phyloP scores from a whole-genome alignment of 768 basidiomycete genomes.

The Xerocomus potaroensis region DNA sequence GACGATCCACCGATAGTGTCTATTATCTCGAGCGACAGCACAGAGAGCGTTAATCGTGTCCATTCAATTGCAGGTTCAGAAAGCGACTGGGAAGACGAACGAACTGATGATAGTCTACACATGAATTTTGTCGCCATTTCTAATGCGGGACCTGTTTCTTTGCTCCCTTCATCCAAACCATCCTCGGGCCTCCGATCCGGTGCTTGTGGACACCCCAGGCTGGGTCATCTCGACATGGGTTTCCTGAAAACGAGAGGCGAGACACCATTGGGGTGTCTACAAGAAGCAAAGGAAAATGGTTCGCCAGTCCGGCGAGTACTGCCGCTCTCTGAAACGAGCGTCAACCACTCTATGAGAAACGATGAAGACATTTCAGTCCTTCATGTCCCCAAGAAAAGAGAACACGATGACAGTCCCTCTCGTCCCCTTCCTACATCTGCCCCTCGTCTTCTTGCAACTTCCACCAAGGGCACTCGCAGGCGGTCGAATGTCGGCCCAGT shows the following conservation, averaged over 20 bases:
- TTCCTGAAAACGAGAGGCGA: conserved; percentile 57
- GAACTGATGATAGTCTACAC: conserved; percentile 72
- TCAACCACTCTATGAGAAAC: conserved; percentile 43
- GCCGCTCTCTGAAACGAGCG: conserved; percentile 64
- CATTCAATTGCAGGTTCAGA: conserved; percentile 62
- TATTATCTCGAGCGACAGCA: conserved; percentile 37
- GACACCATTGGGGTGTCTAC: conserved; percentile 56
- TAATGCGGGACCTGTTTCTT: conserved; percentile 24
- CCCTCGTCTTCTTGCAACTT: conserved; percentile 33
- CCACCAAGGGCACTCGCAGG: conserved; percentile 43
- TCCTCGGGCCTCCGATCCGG: conserved; percentile 13
- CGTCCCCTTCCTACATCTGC: conserved; percentile 48
- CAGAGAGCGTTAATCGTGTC: conserved; percentile 27
- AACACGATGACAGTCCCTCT: conserved; percentile 39
- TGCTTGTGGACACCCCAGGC: conserved; percentile 45
- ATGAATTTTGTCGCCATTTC: conserved; percentile 43
- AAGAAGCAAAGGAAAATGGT: conserved; percentile 65
- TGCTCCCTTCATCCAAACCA: conserved; percentile 34
- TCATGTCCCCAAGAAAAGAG: conserved; percentile 35
- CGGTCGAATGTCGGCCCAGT: conserved; percentile 76
- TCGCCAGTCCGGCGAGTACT: conserved; percentile 27
- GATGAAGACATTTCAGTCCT: conserved; percentile 20
- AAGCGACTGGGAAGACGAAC: conserved; percentile 90
- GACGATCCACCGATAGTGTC: conserved; percentile 14
- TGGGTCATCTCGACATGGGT: conserved; percentile 63